Evolutionary conservation across 257 asterid species (phyloP).

Genomic region (Solanum pinnatisectum): DNA sequence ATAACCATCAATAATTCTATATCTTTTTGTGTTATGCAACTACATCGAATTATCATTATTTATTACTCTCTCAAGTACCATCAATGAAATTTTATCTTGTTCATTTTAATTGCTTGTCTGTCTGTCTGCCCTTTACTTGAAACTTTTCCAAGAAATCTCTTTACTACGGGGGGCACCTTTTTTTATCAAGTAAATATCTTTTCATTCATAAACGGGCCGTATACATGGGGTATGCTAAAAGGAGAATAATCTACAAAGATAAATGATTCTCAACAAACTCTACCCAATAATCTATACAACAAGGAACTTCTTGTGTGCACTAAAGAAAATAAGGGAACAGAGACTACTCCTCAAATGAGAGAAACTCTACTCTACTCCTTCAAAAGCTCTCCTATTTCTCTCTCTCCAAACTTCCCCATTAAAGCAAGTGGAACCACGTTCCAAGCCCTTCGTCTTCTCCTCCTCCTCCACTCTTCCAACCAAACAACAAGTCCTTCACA

Average conservation of each 20-base stretch:
- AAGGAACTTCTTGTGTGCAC: not conserved
- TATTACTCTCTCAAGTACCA: not conserved
- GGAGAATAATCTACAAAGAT: not conserved
- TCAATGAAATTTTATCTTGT: not conserved
- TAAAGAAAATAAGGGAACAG: not conserved
- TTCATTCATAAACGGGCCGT: not conserved
- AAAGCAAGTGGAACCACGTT: not conserved
- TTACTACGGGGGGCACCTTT: not conserved
- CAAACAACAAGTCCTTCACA: not conserved
- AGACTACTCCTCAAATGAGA: not conserved
- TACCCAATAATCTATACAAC: too few relatives aligned
- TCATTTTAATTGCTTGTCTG: not conserved
- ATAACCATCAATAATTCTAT: not conserved
- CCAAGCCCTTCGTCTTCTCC: not conserved
- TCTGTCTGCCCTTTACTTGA: not conserved
- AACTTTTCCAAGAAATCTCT: not conserved
- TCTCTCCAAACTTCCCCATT: not conserved
- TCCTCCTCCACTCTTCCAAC: not conserved
- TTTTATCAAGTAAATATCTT: not conserved
- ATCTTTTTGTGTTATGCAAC: not conserved
- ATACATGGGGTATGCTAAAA: not conserved
- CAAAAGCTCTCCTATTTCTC: not conserved
- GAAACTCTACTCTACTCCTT: not conserved
- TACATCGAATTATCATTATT: not conserved
- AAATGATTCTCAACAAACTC: not conserved